A percentile compares a stretch with the other conserved stretches of the same genome.
Evolutionary conservation across 176 grass and related monocot genomes (phyloP).

Genomic region (Otatea glauca): DNA sequence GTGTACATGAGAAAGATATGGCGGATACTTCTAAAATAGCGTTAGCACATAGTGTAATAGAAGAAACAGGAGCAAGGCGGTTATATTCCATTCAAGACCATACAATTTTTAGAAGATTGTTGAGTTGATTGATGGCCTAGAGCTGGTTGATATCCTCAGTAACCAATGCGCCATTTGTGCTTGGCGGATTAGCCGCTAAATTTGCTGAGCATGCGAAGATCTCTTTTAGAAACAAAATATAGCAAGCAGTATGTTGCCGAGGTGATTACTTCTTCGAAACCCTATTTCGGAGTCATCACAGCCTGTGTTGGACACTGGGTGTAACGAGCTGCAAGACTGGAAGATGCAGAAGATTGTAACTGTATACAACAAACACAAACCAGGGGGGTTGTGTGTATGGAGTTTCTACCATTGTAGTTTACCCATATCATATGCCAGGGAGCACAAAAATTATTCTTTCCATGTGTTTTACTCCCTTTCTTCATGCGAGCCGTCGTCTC

Average conservation of each 20-base stretch:
- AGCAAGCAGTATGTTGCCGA: conserved; percentile 39
- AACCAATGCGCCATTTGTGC: conserved; percentile 18
- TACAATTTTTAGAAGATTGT: conserved; percentile 43
- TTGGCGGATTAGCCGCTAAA: conserved; percentile 36
- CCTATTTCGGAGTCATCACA: conserved; percentile 21
- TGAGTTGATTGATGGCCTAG: conserved; percentile 42
- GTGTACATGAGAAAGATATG: conserved; percentile 97
- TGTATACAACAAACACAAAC: conserved; percentile 42
- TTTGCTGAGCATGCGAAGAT: conserved; percentile 30
- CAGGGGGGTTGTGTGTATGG: conserved; percentile 37
- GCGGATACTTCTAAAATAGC: conserved; percentile 84
- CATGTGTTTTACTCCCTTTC: not conserved
- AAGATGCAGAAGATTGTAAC: conserved; percentile 48
- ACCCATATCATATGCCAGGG: conserved; percentile 38
- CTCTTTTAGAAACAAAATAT: conserved; percentile 39
- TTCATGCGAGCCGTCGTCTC: not conserved
- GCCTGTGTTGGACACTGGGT: conserved; percentile 33
- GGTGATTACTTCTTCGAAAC: conserved; percentile 31
- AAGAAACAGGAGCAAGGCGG: conserved; percentile 46
- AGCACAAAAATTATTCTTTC: conserved; percentile 38
- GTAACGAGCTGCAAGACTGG: conserved; percentile 27
- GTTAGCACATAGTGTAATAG: conserved; percentile 56
- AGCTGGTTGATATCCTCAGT: conserved; percentile 44
- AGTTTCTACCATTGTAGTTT: conserved; percentile 52
- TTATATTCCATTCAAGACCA: conserved; percentile 34